Conservation (phyloP, 305 asterid species). For the Solanum hybrid region DNA sequence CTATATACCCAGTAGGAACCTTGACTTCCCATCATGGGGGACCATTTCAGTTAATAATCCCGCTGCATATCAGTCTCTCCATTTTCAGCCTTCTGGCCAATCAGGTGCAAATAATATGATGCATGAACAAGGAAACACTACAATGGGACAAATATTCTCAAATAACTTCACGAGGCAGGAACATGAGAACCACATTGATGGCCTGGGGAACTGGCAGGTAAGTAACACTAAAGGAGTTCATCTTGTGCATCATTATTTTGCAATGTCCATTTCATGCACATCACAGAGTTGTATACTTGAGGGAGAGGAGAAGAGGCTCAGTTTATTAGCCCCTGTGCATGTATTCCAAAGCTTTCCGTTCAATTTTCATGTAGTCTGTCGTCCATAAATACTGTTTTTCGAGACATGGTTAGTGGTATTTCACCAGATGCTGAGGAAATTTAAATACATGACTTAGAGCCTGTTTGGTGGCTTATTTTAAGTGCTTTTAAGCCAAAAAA, state of each 20-base stretch:
- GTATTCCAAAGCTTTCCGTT: not conserved
- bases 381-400: not conserved
- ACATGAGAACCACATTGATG: slow-evolving; percentile 27
- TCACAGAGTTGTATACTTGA: not conserved
- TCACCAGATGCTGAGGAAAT: not conserved
- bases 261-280: not conserved
- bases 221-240: not conserved
- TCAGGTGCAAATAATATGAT: slow-evolving; percentile 28
- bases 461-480: not conserved
- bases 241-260: slow-evolving; percentile 6
- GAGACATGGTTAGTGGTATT: not conserved
- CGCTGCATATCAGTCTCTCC: slow-evolving; percentile 36
- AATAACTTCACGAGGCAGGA: slow-evolving; percentile 35
- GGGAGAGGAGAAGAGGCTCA: not conserved
- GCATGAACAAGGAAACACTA: slow-evolving; percentile 42
- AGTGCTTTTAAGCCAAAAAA: not conserved
- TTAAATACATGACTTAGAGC: not conserved
- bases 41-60: slow-evolving; percentile 34
- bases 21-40: slow-evolving; percentile 51
- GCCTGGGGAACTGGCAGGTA: slow-evolving; percentile 76
- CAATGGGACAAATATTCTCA: slow-evolving; percentile 37
- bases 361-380: not conserved
- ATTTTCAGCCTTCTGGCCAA: slow-evolving; percentile 41
- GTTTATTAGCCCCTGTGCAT: not conserved
- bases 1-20: slow-evolving; percentile 30